These are phyloP conservation scores for Cardamine occulta DNA, from an alignment of 345 rosid species.

Conservation along the genomic window DNA sequence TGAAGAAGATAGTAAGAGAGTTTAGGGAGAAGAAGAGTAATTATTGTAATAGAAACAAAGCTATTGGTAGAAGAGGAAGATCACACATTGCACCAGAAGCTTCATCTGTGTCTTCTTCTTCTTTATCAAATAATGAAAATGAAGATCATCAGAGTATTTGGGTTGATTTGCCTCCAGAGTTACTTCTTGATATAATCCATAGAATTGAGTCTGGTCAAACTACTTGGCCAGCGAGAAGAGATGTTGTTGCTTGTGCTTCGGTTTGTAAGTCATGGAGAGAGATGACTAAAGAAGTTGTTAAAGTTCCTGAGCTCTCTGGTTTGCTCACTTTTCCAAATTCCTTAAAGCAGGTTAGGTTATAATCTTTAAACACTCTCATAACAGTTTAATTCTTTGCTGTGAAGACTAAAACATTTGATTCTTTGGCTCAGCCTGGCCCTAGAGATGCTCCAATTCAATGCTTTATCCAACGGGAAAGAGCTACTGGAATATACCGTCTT, in stretches of 20 bases:
- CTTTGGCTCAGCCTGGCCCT: constrained; percentile 75
- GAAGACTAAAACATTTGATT: neutral
- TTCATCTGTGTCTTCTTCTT: constrained; percentile 27
- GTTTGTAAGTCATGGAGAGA: constrained; percentile 90
- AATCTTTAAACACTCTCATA: neutral
- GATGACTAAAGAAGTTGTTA: constrained; percentile 63
- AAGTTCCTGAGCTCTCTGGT: constrained; percentile 71
- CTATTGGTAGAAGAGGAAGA: constrained; percentile 50
- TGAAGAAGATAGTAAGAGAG: constrained; percentile 63
- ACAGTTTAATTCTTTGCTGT: too few species aligned
- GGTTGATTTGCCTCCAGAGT: constrained; percentile 89
- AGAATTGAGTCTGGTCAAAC: constrained; percentile 60
- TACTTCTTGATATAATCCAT: constrained; percentile 69
- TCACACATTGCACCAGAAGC: constrained; percentile 76
- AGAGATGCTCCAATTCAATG: constrained; percentile 85
- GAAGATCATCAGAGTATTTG: constrained; percentile 57
- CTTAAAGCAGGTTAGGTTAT: constrained; percentile 71
- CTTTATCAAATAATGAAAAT: constrained; percentile 24
- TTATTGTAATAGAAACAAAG: constrained; percentile 4
- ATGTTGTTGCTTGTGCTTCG: constrained; percentile 82
- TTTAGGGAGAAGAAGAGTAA: constrained; percentile 46
- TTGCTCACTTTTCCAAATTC: constrained; percentile 83
- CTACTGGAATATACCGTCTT: constrained; percentile 64
- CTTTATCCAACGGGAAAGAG: constrained; percentile 79
- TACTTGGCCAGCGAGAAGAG: constrained; percentile 81